Percentiles rank a stretch among this genome's conserved stretches.
Conservation (phyloP, 1,284 basidiomycete genomes). For the Rhodotorula sp. region DNA sequence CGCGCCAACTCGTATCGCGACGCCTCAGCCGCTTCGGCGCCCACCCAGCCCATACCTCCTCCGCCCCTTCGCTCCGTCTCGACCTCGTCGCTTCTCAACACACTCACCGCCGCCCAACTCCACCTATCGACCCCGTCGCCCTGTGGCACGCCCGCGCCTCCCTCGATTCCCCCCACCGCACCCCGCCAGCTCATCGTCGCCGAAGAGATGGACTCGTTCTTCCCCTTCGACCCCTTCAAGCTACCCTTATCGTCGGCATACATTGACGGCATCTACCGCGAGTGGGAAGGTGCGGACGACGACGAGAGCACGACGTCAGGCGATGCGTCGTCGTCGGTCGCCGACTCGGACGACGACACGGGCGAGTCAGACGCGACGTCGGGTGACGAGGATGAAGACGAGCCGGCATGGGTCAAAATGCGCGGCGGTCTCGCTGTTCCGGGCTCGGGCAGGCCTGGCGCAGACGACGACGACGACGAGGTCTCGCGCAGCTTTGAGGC, state of each 20-base stretch:
- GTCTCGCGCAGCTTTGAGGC: slow-evolving; percentile 36
- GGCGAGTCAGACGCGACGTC: slow-evolving; percentile 35
- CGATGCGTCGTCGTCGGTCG: slow-evolving; percentile 30
- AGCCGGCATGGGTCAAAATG: slow-evolving; percentile 14
- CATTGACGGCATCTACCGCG: slow-evolving; percentile 56
- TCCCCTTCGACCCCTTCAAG: slow-evolving; percentile 97
- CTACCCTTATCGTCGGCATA: slow-evolving; percentile 61
- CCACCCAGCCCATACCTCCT: slow-evolving; percentile 1
- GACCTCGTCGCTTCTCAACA: slow-evolving; percentile 24
- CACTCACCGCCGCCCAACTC: slow-evolving; percentile 19
- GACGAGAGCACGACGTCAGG: slow-evolving; percentile 46
- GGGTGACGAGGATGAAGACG: slow-evolving; percentile 40
- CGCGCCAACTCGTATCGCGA: slow-evolving; percentile 30
- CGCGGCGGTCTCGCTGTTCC: slow-evolving; percentile 35
- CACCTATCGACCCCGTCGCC: slow-evolving; percentile 15
- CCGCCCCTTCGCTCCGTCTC: slow-evolving; percentile 29
- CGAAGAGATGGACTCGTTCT: slow-evolving; percentile 76
- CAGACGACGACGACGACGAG: slow-evolving; percentile 36
- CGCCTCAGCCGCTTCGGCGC: not conserved
- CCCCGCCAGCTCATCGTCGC: slow-evolving; percentile 35
- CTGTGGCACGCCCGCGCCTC: slow-evolving; percentile 10
- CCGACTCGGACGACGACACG: slow-evolving; percentile 46
- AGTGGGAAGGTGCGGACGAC: slow-evolving; percentile 54
- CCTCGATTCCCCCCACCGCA: not conserved
- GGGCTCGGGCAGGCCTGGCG: slow-evolving; percentile 3